Evolutionary conservation across 768 basidiomycete species (phyloP).

Genomic region (Ramaria sp.): DNA sequence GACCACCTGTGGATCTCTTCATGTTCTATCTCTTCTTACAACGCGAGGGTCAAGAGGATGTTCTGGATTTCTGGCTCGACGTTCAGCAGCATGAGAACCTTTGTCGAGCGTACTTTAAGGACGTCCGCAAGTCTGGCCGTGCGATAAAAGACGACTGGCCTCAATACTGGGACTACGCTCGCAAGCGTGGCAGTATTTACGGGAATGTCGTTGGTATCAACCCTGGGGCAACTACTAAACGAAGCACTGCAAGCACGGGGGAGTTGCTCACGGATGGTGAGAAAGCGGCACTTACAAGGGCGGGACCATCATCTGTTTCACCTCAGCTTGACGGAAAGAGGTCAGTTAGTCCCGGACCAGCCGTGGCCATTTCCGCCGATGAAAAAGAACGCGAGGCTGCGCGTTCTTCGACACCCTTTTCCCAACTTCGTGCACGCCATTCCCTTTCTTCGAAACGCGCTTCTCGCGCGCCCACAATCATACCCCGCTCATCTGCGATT

Average conservation of each 20-base stretch:
- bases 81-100: constrained; percentile 99
- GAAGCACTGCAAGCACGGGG: constrained; percentile 74
- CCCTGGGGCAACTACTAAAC: constrained; percentile 41
- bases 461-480: constrained; percentile 87
- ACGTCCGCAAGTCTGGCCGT: constrained; percentile 88
- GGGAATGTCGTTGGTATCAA: constrained; percentile 77
- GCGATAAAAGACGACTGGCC: constrained; percentile 97
- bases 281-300: constrained; percentile 45
- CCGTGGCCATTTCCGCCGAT: constrained; percentile 29
- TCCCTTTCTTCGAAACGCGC: constrained; percentile 66
- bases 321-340: constrained; percentile 32
- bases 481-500: constrained; percentile 86
- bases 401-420: constrained; percentile 72
- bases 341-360: constrained; percentile 50
- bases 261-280: constrained; percentile 64
- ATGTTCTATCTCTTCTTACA: constrained; percentile 64
- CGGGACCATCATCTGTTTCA: constrained; percentile 16
- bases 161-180: constrained; percentile 92
- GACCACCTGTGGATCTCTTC: constrained; percentile 95
- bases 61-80: constrained; percentile 97
- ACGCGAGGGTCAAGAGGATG: constrained; percentile 91
- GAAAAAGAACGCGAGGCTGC: constrained; percentile 24
- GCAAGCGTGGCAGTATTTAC: constrained; percentile 86
- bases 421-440: constrained; percentile 6
- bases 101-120: constrained; percentile 98